A percentile compares a stretch with the other conserved stretches of the same genome.
Conservation (phyloP, 2,329 filamentous ascomycete genomes). For the Neonectria hederae region DNA sequence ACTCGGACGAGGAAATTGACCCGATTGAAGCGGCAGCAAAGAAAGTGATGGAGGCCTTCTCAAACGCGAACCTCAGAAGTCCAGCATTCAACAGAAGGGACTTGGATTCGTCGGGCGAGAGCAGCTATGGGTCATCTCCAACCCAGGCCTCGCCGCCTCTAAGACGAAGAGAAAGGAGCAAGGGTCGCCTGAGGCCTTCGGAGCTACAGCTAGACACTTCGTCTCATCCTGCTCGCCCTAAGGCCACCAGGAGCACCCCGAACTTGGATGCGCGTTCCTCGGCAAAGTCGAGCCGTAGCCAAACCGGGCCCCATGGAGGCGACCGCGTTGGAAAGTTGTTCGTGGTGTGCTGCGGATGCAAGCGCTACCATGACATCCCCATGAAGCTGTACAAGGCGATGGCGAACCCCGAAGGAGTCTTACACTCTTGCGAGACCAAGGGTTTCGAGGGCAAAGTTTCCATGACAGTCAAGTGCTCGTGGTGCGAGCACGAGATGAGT, state of each 20-base stretch:
- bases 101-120: constrained; percentile 26
- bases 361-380: constrained; percentile 73
- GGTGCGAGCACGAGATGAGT: constrained; percentile 77
- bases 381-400: constrained; percentile 71
- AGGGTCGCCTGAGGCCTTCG: constrained; percentile 27
- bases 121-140: constrained; percentile 45
- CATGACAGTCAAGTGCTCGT: constrained; percentile 73
- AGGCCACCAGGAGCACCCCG: constrained; percentile 23
- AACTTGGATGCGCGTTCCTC: constrained; percentile 12
- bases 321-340: constrained; percentile 69
- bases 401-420: constrained; percentile 65
- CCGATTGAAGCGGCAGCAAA: constrained; percentile 45
- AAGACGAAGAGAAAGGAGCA: constrained; percentile 41
- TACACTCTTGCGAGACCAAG: constrained; percentile 57
- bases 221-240: constrained; percentile 7
- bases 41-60: constrained; percentile 46
- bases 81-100: constrained; percentile 30
- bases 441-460: constrained; percentile 66
- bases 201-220: constrained; percentile 12
- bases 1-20: constrained; percentile 36
- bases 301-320: constrained; percentile 31
- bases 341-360: constrained; percentile 72
- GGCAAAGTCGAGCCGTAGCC: constrained; percentile 27
- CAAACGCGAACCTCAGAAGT: constrained; percentile 37
- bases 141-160: constrained; percentile 53